Conservation (phyloP, 306 rosid species). For the Gastrolobium bilobum region DNA sequence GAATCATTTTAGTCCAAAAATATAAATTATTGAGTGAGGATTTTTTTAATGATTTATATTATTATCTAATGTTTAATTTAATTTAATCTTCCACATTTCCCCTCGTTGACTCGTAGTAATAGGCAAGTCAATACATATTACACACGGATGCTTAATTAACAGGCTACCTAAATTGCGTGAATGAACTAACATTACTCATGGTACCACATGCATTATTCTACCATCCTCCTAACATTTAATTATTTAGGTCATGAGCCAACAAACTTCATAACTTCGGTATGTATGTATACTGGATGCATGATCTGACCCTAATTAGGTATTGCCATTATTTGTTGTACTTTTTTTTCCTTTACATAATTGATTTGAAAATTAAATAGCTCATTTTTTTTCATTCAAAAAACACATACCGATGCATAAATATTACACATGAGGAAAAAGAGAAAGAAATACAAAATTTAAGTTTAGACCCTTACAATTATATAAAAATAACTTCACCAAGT, state of each 20-base stretch:
- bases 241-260: constrained; percentile 57
- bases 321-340: background rate
- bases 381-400: background rate
- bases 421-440: background rate
- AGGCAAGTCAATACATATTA: background rate
- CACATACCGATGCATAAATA: background rate
- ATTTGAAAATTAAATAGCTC: background rate
- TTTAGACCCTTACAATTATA: background rate
- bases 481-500: background rate
- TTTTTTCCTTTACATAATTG: too few species aligned
- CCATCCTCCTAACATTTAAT: constrained; percentile 64
- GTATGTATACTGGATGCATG: background rate
- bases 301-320: constrained; percentile 11
- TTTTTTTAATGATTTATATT: too few species aligned
- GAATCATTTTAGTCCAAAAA: too few species aligned
- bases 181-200: constrained; percentile 58
- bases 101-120: background rate
- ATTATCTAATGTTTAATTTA: too few species aligned
- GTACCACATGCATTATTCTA: constrained; percentile 52
- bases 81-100: constrained; percentile 43
- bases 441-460: too few species aligned
- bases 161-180: constrained; percentile 50
- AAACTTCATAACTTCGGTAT: constrained; percentile 25
- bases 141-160: background rate
- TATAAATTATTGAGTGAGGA: too few species aligned